A percentile compares a stretch with the other conserved stretches of the same genome.
Conservation (phyloP, 1,284 basidiomycete genomes). For the Inonotus obliquus region DNA sequence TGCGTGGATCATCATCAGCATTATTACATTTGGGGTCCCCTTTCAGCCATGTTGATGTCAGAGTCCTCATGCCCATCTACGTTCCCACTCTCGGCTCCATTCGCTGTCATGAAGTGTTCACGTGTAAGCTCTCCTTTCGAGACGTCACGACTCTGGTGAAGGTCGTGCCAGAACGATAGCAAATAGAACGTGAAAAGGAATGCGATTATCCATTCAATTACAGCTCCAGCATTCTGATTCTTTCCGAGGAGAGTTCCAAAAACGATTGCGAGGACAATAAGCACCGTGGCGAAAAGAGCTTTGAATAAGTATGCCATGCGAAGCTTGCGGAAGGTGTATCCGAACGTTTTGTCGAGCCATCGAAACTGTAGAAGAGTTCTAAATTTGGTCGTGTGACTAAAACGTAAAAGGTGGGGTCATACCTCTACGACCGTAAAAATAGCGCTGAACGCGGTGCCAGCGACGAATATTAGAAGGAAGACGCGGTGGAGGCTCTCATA, state of each 20-base stretch:
- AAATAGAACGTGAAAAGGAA: constrained; percentile 70
- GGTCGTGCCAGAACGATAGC: constrained; percentile 62
- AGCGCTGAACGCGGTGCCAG: constrained; percentile 60
- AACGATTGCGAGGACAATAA: constrained; percentile 56
- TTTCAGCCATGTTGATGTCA: background rate
- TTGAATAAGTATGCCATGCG: constrained; percentile 57
- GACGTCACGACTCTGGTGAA: constrained; percentile 49
- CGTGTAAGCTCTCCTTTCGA: constrained; percentile 29
- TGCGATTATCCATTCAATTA: constrained; percentile 69
- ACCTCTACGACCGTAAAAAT: constrained; percentile 72
- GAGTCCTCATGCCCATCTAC: background rate
- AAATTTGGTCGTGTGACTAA: background rate
- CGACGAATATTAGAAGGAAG: constrained; percentile 61
- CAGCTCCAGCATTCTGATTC: constrained; percentile 46
- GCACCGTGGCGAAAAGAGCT: constrained; percentile 48
- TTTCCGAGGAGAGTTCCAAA: constrained; percentile 53
- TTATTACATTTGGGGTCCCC: background rate
- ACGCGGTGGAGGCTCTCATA: constrained; percentile 45
- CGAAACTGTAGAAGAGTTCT: constrained; percentile 39
- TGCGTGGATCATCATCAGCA: background rate
- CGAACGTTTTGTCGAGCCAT: constrained; percentile 58
- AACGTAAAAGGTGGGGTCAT: constrained; percentile 16
- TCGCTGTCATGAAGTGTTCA: constrained; percentile 10
- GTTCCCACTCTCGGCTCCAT: background rate
- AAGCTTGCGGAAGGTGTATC: constrained; percentile 37